Conservation (phyloP, 495 filamentous ascomycete genomes). For the Pyronema domesticum region DNA sequence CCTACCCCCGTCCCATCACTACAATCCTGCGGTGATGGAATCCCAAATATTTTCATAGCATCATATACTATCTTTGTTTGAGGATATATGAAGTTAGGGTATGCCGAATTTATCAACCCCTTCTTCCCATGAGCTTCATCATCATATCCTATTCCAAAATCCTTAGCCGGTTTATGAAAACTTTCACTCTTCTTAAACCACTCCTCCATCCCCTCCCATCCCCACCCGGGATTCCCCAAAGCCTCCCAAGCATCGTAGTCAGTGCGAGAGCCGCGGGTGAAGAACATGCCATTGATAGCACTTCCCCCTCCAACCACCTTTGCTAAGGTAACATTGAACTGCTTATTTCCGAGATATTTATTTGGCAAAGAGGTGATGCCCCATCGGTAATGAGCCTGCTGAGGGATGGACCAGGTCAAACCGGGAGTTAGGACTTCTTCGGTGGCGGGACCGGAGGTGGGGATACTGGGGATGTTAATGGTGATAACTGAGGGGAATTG, state of each 20-base stretch:
- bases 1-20: slow-evolving; percentile 1
- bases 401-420: no score
- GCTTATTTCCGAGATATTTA: no score
- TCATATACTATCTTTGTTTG: slow-evolving; percentile 20
- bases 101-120: slow-evolving; percentile 29
- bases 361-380: no score
- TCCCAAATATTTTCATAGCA: slow-evolving; percentile 9
- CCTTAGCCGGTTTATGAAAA: no score
- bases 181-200: slow-evolving; percentile 27
- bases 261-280: slow-evolving; percentile 16
- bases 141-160: slow-evolving; percentile 28
- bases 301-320: slow-evolving; percentile 21
- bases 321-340: slow-evolving; percentile 21
- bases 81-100: slow-evolving; percentile 29
- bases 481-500: no score
- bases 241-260: slow-evolving; percentile 29
- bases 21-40: slow-evolving; percentile 9
- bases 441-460: no score
- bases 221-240: slow-evolving; percentile 27
- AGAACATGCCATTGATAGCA: slow-evolving; percentile 21
- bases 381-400: no score
- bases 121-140: slow-evolving; percentile 24
- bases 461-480: no score
- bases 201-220: slow-evolving; percentile 25
- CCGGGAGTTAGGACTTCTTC: no score